Conservation (phyloP, 257 asterid species). For the Ophiorrhiza pumila region DNA sequence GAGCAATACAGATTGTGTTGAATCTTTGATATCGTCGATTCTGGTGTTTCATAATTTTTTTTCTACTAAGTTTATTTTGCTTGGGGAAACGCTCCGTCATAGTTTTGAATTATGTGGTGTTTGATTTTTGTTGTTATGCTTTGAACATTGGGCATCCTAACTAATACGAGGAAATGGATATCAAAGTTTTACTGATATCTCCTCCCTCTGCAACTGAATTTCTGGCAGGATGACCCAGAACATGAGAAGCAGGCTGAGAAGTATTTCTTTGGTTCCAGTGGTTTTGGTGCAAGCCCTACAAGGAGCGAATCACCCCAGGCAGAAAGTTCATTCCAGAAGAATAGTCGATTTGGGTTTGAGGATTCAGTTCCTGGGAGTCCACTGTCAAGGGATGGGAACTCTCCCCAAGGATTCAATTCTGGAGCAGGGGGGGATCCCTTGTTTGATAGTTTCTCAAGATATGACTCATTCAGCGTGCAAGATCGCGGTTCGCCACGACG, state of each 20-base stretch:
- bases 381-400: constrained; percentile 60
- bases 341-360: constrained; percentile 58
- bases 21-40: not conserved
- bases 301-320: constrained; percentile 57
- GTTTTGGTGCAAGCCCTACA: constrained; percentile 63
- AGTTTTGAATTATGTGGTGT: not conserved
- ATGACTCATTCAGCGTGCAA: constrained; percentile 61
- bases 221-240: constrained; percentile 67
- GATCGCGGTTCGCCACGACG: constrained; percentile 51
- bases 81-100: not conserved
- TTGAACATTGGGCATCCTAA: not conserved
- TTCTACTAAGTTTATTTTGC: not conserved
- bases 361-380: constrained; percentile 80
- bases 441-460: constrained; percentile 71
- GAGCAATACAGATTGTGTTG: not conserved
- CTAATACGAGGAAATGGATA: constrained; percentile 1
- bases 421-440: constrained; percentile 61
- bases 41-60: not conserved
- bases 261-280: constrained; percentile 74
- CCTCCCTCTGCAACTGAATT: not conserved
- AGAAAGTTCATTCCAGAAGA: constrained; percentile 49
- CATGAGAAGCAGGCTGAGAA: constrained; percentile 58
- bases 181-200: constrained; percentile 2
- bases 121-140: not conserved
- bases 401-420: constrained; percentile 55